Base-by-base conservation (phyloP, 2,329 filamentous ascomycete species). In the Beauveria pseudobassiana region DNA sequence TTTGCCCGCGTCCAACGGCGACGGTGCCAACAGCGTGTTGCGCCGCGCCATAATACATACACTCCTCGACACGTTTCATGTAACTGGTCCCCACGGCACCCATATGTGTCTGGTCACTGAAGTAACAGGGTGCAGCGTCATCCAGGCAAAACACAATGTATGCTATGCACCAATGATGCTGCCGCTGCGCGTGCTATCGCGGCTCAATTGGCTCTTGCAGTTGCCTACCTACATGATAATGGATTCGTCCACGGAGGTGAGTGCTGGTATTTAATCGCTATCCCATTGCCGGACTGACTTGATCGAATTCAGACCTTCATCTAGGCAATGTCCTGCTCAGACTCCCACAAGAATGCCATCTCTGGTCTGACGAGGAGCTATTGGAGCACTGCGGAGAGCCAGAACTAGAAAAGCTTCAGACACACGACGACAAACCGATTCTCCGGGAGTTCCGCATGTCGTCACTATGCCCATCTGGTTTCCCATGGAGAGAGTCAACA, bases 331-430 rank as follows among this genome's bases (percentile, higher is more conserved):
- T 53, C 12, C 26, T 64, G n/a, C 18, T 65, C 34, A 58, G 53
- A 18, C 52, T 61, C 42, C 50, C 61, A 10, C 54, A 56, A 6
- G 58, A 46, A 10, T 55, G 63, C 9, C 64, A 72, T 62, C 4
- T 67, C 0, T 68, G 75, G 24, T 73, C 72, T 1, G 64, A 71
- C 7, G 59, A 70, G 22, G 64, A 74, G 59, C 59, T 75, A 2
- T 69, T 73, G 59, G 61, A 72, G 42, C 60, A 65, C 61, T 72
- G 69, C 43, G 70, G 70, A 3, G 45, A 69, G 24, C 70, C 71
- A 0, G 66, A 72, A 62, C 22, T 71, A 68, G 1, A 71, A 72
- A 63, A 42, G 65, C 7, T 68, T 68, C 2, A 63, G 70, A 45
- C 59, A 70, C 0, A 69, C 72, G 54, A 63, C 64, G 5, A 22